Evolutionary conservation across 164 flowering plant species (phyloP), one percentile per base, ranked within the genome.

Genomic region (Euptelea pleiosperma): DNA sequence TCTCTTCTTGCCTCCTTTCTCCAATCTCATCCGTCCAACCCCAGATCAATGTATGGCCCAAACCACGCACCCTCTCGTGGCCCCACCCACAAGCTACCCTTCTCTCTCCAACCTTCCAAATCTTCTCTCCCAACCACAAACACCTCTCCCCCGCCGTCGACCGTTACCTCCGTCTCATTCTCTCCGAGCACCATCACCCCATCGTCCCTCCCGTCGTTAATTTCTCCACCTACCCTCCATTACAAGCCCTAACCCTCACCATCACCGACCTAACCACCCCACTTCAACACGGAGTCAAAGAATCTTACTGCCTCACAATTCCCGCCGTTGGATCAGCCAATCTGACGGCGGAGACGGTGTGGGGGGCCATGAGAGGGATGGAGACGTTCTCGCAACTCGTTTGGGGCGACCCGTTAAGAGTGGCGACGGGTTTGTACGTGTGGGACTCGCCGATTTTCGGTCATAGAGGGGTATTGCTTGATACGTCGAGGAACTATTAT

Each of bases 351-450:
- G 61, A 4, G 31, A 87, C 93, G 3, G 73, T 62, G 11, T 87
- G 97, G 96, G 97, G 91, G 0, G 96, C 96, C 11, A 87, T 91
- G 86, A 52, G 96, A 34, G 97, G 97, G 5, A 79, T 91, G 9
- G 97, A 91, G 75, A 84, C 89, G 6, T 84, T 92, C 67, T 87
- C 96, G 1, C 98, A 92, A 71, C 69, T 92, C 21, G 89, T 83
- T 1, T 92, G 84, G 83, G 81, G 79, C 0, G 31, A 63, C 21
- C 80, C 72, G 18, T 8, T 61, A 7, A 37, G 31, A 4, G 77
- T 79, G 18, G 76, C 85, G 30, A 57, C 72, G 30, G 91, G 96
- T 2, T 5, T 89, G 30, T 29, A 46, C 10, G 59, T 92, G 0
- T 60, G 60, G 65, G 97, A 89, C 54, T 26, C 52, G 29, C 96